Conservation (phyloP, 345 rosid genomes). For the Citrus maxima region DNA sequence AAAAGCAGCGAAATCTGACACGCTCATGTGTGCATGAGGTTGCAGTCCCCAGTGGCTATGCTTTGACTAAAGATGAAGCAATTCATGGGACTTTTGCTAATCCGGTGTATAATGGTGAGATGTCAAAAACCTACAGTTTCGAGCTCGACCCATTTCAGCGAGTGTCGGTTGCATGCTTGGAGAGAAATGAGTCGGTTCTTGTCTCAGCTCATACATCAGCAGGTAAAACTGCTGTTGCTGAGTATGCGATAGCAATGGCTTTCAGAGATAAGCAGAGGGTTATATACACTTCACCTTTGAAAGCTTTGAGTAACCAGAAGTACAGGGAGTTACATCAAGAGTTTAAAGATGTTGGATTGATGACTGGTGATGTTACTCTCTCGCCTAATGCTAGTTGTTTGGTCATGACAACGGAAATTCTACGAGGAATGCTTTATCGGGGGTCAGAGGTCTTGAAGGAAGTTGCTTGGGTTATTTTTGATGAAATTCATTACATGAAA, state of each 20-base stretch:
- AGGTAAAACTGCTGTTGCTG: conserved; percentile 98
- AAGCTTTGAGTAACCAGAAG: conserved; percentile 98
- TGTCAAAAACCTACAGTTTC: conserved; percentile 78
- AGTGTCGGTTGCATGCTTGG: conserved; percentile 84
- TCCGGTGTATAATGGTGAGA: conserved; percentile 67
- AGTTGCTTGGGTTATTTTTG: conserved; percentile 98
- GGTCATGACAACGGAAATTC: conserved; percentile 98
- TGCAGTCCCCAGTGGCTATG: conserved; percentile 69
- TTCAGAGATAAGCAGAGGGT: conserved; percentile 96
- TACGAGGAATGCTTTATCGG: conserved; percentile 93
- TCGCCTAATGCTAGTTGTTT: conserved; percentile 94
- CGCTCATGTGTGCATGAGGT: conserved; percentile 95
- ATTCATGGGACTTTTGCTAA: conserved; percentile 68
- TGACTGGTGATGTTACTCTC: conserved; percentile 98
- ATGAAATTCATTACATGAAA: conserved; percentile 97
- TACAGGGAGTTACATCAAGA: conserved; percentile 91
- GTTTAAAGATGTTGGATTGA: conserved; percentile 92
- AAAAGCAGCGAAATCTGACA: conserved; percentile 46
- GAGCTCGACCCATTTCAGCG: conserved; percentile 88
- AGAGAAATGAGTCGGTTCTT: conserved; percentile 87
- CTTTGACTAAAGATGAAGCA: conserved; percentile 51
- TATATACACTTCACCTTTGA: conserved; percentile 90
- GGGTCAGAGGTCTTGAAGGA: conserved; percentile 96
- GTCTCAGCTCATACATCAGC: conserved; percentile 99
- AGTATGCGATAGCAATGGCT: conserved; percentile 97